Evolutionary conservation across 768 basidiomycete genomes (phyloP), one percentile per base, ranked within the genome.

Genomic region (Agaricus blazei): DNA sequence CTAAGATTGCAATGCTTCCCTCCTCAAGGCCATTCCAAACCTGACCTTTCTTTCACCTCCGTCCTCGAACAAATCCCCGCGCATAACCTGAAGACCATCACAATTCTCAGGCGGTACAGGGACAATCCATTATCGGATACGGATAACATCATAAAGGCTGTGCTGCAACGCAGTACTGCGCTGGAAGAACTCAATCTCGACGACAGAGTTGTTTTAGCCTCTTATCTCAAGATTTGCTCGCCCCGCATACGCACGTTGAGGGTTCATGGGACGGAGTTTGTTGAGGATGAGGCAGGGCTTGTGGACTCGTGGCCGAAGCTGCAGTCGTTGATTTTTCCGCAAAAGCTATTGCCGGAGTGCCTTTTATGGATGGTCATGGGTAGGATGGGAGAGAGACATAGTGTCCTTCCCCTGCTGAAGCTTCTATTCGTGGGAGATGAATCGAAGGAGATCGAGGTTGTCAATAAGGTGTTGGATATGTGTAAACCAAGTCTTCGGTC

Each of bases 71-170:
- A 3, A 28, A 28, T 55, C 9, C 54, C 54, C 12, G 48, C 48
- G 29, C 34, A 43, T 4, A 55, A 31, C 8, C 6, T 55, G 15
- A 55, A n/a, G 23, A 55, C 42, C 23, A 55, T 55, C 15, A 55
- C 54, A 6, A 55, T 55, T n/a, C 23, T 55, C 28, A 41, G 54
- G 31, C 47, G 54, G 23, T 23, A 49, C 27, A 27, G 54, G 15
- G 54, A 55, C 26, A 48, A 55, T 49, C 54, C 54, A 2, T 36
- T 48, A 38, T 26, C 47, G 40, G 54, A 55, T 49, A 55, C 54
- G 4, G 41, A 49, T 29, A 48, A 7, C 4, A 37, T 55, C 2
- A 40, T 55, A 38, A 31, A 28, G 27, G 29, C 8, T 31, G 19
- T 55, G 38, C n/a, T 55, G n/a, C 26, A 24, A 7, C 41, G 54